Conservation (phyloP, 2,329 filamentous ascomycete genomes). For the Fonsecaea pedrosoi region DNA sequence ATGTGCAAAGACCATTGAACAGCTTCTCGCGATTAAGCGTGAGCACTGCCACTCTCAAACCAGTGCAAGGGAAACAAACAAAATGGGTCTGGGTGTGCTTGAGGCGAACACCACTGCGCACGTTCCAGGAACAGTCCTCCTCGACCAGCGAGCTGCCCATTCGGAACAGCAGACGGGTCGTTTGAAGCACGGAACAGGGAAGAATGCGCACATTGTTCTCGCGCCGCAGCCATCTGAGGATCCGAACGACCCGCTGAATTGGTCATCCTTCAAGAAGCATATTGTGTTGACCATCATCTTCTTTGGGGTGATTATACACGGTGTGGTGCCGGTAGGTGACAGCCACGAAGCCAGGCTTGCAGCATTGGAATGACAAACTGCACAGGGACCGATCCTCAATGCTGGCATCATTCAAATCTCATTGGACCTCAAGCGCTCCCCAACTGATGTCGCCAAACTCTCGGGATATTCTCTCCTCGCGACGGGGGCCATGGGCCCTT, state of each 20-base stretch:
- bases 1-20: not conserved
- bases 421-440: conserved; percentile 35
- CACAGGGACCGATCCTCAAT: conserved; percentile 48
- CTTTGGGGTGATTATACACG: conserved; percentile 45
- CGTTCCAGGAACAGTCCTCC: conserved; percentile 43
- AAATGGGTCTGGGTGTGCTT: conserved; percentile 43
- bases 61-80: not conserved
- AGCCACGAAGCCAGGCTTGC: not conserved
- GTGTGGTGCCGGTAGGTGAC: conserved; percentile 17
- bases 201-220: conserved; percentile 39
- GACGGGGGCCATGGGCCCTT: conserved; percentile 25
- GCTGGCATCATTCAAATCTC: conserved; percentile 49
- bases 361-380: conserved; percentile 35
- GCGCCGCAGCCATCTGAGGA: conserved; percentile 47
- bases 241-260: conserved; percentile 50
- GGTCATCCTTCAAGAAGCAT: conserved; percentile 44
- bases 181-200: conserved; percentile 30
- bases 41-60: not conserved
- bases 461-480: conserved; percentile 30
- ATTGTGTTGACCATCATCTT: conserved; percentile 48
- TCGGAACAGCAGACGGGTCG: conserved; percentile 27
- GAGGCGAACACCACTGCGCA: conserved; percentile 42
- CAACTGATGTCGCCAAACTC: conserved; percentile 27
- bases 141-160: conserved; percentile 36
- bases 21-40: not conserved